phyloP scores from a whole-genome alignment of 768 basidiomycete genomes.

The Sporobolomyces pararoseus region DNA sequence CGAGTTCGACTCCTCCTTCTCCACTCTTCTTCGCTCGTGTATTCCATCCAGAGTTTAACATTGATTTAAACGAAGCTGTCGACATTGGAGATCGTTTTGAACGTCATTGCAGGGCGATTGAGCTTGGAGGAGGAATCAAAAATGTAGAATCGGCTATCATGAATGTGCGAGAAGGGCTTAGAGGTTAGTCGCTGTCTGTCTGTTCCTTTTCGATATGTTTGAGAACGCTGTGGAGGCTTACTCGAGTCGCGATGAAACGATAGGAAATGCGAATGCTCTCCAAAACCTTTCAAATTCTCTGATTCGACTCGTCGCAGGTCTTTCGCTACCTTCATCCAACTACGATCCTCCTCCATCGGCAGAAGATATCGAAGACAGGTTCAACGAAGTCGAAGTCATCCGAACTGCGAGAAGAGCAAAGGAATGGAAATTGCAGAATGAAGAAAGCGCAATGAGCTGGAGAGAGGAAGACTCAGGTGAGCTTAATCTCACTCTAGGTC shows the following conservation, averaged over 20 bases:
- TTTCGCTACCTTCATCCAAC: constrained; percentile 11
- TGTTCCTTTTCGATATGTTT: constrained; percentile 35
- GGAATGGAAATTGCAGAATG: constrained; percentile 62
- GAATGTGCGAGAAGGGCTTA: constrained; percentile 62
- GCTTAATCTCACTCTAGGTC: too few relatives aligned
- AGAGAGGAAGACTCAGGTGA: constrained; percentile 68
- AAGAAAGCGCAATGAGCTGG: constrained; percentile 83
- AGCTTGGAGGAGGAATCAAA: constrained; percentile 56
- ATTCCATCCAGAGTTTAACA: constrained; percentile 78
- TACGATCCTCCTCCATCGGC: not conserved
- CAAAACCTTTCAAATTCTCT: constrained; percentile 11
- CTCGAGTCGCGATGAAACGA: not conserved
- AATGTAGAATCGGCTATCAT: constrained; percentile 62
- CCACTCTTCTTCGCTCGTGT: constrained; percentile 74
- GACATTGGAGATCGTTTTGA: constrained; percentile 63
- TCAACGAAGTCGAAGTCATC: constrained; percentile 49
- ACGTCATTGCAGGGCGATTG: constrained; percentile 62
- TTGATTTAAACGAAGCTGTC: constrained; percentile 68
- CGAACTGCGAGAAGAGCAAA: constrained; percentile 43
- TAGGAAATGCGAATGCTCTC: not conserved
- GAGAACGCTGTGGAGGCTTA: not conserved
- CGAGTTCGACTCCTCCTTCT: constrained; percentile 55
- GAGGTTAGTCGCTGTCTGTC: constrained; percentile 54
- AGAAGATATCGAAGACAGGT: not conserved
- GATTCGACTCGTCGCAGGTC: constrained; percentile 12